Base-by-base conservation (phyloP, 1,284 basidiomycete species). In the Chondrostereum purpureum region DNA sequence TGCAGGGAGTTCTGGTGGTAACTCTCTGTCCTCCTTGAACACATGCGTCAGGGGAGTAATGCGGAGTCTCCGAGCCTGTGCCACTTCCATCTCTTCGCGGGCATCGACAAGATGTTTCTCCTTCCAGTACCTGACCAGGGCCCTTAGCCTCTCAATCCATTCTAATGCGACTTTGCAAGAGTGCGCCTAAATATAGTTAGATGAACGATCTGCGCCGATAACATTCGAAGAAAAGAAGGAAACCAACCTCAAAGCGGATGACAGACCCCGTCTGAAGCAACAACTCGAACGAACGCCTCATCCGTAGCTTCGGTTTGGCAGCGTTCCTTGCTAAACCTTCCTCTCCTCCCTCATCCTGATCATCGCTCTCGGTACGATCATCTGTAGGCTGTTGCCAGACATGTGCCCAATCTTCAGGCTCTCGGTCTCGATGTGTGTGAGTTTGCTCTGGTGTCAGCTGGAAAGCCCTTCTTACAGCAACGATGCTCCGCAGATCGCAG, bases 211-310 rank as follows among this genome's bases (percentile, higher is more conserved):
- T 47, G 27, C 23, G 45, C 19, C 34, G 21, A 13, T n/a, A 16
- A 10, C n/a, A 31, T 22, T 35, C 21, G 19, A 23, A 39, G 24
- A 35, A 16, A 14, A 42, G 21, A 38, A n/a, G 19, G n/a, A 16
- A 45, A 49, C 59, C 50, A 50, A 85, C 87, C 75, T 93, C 90
- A 45, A 88, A 88, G 33, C 85, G 71, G 45, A 90, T 60, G 18
- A 87, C 69, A 42, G 73, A 68, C 4, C 89, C 88, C 22, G 78
- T 83, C 16, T 69, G 73, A 53, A 91, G 67, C 37, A 86, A 64
- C 24, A 93, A 61, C 60, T 92, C 89, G 53, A 93, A 90, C 14
- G 83, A 83, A 42, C 90, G 72, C 48, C 75, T 73, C 66, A 80
- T 77, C 49, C 71, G 75, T 49, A 82, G 44, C 23, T 64, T 61